phyloP scores from a whole-genome alignment of 2,329 filamentous ascomycete genomes.

The Fonsecaea erecta region DNA sequence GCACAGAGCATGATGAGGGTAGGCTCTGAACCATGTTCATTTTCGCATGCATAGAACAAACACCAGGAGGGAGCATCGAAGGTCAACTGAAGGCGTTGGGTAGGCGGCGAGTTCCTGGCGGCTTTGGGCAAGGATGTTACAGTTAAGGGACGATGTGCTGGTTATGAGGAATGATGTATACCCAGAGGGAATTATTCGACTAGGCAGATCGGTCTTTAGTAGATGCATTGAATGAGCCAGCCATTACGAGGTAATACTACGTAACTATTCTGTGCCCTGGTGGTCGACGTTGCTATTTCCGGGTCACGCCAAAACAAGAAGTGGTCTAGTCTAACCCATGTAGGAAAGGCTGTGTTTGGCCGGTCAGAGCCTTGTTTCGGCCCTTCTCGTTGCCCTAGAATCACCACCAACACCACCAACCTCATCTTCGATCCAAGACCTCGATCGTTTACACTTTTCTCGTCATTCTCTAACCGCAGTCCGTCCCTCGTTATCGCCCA shows the following conservation, averaged over 20 bases:
- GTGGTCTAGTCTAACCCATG: not conserved
- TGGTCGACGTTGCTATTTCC: not conserved
- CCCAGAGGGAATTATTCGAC: slow-evolving; percentile 4
- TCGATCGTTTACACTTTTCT: not conserved
- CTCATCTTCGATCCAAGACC: slow-evolving; percentile 3
- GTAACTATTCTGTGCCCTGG: too few species aligned
- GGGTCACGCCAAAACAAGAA: not conserved
- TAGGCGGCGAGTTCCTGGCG: not conserved
- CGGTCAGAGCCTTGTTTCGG: slow-evolving; percentile 4
- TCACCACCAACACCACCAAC: not conserved
- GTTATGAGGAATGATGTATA: slow-evolving; percentile 12
- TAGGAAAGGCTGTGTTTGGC: slow-evolving; percentile 2
- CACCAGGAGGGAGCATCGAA: not conserved
- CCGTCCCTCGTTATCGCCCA: not conserved
- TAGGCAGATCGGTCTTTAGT: not conserved
- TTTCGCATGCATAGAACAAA: not conserved
- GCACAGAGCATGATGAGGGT: slow-evolving; percentile 1
- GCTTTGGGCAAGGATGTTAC: not conserved
- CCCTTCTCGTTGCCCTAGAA: not conserved
- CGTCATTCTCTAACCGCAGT: not conserved
- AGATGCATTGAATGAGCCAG: not conserved
- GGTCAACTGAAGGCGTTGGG: slow-evolving; percentile 6
- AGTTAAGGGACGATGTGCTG: not conserved
- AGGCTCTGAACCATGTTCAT: not conserved
- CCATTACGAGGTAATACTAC: too few species aligned